Conservation (phyloP, 345 rosid species). For the Xanthoceras sorbifolium region DNA sequence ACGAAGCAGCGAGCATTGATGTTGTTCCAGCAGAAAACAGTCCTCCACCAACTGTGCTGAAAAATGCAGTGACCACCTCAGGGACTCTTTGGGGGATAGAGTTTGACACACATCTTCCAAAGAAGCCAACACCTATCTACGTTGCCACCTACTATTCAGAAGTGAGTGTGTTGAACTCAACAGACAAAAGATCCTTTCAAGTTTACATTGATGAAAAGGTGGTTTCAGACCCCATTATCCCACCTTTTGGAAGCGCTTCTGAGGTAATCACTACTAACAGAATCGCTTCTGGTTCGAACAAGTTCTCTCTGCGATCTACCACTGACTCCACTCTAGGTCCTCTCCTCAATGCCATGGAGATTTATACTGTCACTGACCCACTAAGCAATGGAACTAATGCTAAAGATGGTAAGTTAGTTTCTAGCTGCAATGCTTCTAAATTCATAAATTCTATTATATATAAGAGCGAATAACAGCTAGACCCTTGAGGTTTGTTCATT, state of each 20-base stretch:
- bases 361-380: conserved; percentile 12
- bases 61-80: conserved; percentile 9
- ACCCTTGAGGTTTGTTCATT: too few species aligned
- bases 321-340: conserved; percentile 11
- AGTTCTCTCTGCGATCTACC: conserved; percentile 4
- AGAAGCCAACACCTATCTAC: conserved; percentile 1
- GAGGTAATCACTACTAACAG: conserved; percentile 18
- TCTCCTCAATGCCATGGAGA: conserved; percentile 17
- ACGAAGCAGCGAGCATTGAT: not conserved
- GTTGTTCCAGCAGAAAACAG: not conserved
- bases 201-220: conserved; percentile 9
- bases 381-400: conserved; percentile 13
- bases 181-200: conserved; percentile 19
- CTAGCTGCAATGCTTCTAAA: too few species aligned
- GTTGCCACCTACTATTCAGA: conserved; percentile 23
- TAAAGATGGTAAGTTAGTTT: conserved; percentile 17
- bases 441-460: too few species aligned
- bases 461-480: too few species aligned
- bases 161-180: not conserved
- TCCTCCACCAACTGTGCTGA: conserved; percentile 12
- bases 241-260: conserved; percentile 4
- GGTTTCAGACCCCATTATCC: not conserved
- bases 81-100: not conserved
- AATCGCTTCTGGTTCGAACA: conserved; percentile 15
- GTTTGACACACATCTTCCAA: not conserved